These are phyloP conservation scores for Cryptosporidium sp. DNA, from an alignment of 169 alveolate genomes.

Conservation along the genomic window DNA sequence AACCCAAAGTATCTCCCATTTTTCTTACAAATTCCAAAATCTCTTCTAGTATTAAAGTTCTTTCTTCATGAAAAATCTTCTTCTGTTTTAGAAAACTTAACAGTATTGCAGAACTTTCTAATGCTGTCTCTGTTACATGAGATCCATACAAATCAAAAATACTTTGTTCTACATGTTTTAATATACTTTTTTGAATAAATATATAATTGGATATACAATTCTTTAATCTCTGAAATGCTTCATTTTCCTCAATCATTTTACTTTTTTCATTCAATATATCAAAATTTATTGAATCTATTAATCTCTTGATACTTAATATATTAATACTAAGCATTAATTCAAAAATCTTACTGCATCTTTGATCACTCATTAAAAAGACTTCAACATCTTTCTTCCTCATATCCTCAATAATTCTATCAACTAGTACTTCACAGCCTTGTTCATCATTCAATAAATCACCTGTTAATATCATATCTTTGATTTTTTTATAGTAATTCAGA, in stretches of 20 bases:
- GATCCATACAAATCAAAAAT: constrained; percentile 52
- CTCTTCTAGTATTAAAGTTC: not conserved
- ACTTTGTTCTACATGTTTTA: constrained; percentile 30
- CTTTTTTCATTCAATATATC: not conserved
- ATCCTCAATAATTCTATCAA: constrained; percentile 58
- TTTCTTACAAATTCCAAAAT: constrained; percentile 17
- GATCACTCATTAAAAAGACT: constrained; percentile 48
- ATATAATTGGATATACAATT: constrained; percentile 2
- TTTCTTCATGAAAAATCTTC: not conserved
- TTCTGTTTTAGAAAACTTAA: not conserved
- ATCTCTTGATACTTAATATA: constrained; percentile 46
- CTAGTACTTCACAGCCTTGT: constrained; percentile 42
- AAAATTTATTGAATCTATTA: constrained; percentile 10
- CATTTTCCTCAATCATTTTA: not conserved
- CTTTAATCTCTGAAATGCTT: constrained; percentile 18
- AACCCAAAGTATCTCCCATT: constrained; percentile 14
- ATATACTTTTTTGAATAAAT: constrained; percentile 11
- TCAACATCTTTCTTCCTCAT: constrained; percentile 67
- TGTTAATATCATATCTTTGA: constrained; percentile 30
- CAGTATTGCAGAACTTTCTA: constrained; percentile 32
- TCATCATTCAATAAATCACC: constrained; percentile 58
- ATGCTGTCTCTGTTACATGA: constrained; percentile 58
- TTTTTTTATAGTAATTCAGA: constrained; percentile 36
- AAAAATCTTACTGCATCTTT: constrained; percentile 67
- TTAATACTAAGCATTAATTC: constrained; percentile 52